These are phyloP conservation scores for Hypsizygus ulmarius DNA, from an alignment of 1,284 basidiomycete species.

Conservation along the genomic window DNA sequence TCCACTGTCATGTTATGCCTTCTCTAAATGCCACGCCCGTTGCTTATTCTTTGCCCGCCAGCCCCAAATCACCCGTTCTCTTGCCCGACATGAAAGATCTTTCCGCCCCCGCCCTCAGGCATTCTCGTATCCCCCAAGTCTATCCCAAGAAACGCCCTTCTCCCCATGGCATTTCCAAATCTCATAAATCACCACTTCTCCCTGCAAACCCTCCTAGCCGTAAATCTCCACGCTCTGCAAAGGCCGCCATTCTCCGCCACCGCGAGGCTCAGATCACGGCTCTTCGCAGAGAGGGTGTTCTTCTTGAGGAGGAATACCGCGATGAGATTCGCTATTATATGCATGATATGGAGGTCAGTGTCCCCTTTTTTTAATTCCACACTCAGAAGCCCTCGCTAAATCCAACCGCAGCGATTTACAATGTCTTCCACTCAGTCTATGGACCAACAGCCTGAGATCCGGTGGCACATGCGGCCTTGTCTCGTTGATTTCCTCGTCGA, in stretches of 20 bases:
- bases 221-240: constrained; percentile 63
- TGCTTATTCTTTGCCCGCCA: constrained; percentile 31
- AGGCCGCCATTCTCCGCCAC: constrained; percentile 55
- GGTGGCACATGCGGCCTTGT: constrained; percentile 98
- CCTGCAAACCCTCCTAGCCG: constrained; percentile 46
- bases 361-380: constrained; percentile 11
- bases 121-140: constrained; percentile 56
- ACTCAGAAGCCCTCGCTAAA: constrained; percentile 12
- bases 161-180: constrained; percentile 70
- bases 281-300: constrained; percentile 64
- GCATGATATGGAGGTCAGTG: constrained; percentile 95
- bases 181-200: constrained; percentile 53
- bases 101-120: constrained; percentile 52
- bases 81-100: constrained; percentile 71
- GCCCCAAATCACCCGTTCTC: constrained; percentile 42
- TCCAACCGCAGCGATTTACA: constrained; percentile 63
- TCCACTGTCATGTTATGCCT: background rate
- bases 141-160: constrained; percentile 83
- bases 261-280: constrained; percentile 66
- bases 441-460: constrained; percentile 98
- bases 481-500: constrained; percentile 99
- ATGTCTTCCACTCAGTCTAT: constrained; percentile 91
- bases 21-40: constrained; percentile 12
- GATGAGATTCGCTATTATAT: constrained; percentile 93
- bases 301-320: constrained; percentile 91